phyloP scores from a whole-genome alignment of 371 early-diverging fungal species.

The Mortierella polycephala region DNA sequence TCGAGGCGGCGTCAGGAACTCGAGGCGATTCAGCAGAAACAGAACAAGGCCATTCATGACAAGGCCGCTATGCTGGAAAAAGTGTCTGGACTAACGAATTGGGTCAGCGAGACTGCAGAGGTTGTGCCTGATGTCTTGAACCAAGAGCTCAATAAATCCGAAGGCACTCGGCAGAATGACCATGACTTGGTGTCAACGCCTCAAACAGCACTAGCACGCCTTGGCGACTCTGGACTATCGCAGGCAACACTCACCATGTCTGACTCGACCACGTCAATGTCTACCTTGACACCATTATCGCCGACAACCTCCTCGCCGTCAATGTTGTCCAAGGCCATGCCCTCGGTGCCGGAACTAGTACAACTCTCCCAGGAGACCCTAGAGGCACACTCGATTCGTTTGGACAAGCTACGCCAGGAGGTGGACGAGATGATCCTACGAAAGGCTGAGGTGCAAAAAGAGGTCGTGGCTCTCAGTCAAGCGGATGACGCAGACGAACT shows the following conservation, averaged over 20 bases:
- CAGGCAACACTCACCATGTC: conserved; percentile 9
- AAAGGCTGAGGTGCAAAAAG: conserved; percentile 25
- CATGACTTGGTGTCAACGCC: too few species aligned
- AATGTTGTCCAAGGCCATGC: not conserved
- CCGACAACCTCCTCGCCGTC: not conserved
- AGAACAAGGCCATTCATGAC: conserved; percentile 16
- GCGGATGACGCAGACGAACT: not conserved
- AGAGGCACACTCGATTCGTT: conserved; percentile 1
- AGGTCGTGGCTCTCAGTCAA: conserved; percentile 2
- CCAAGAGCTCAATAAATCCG: not conserved
- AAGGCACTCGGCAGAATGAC: not conserved
- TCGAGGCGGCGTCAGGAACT: conserved; percentile 21
- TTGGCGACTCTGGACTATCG: not conserved
- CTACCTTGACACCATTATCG: conserved; percentile 10
- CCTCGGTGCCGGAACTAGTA: conserved; percentile 6
- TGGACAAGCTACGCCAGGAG: conserved; percentile 17
- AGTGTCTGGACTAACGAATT: conserved; percentile 20
- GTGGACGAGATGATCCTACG: conserved; percentile 25
- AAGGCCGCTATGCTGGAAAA: conserved; percentile 24
- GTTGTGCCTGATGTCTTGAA: conserved; percentile 8
- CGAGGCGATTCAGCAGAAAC: conserved; percentile 12
- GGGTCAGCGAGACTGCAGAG: conserved; percentile 28
- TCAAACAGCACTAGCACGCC: too few species aligned
- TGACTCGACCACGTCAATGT: conserved; percentile 2
- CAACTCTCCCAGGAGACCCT: conserved; percentile 21